Conservation (phyloP, 805 yeast genomes). For the Wickerhamomyces canadensis region DNA sequence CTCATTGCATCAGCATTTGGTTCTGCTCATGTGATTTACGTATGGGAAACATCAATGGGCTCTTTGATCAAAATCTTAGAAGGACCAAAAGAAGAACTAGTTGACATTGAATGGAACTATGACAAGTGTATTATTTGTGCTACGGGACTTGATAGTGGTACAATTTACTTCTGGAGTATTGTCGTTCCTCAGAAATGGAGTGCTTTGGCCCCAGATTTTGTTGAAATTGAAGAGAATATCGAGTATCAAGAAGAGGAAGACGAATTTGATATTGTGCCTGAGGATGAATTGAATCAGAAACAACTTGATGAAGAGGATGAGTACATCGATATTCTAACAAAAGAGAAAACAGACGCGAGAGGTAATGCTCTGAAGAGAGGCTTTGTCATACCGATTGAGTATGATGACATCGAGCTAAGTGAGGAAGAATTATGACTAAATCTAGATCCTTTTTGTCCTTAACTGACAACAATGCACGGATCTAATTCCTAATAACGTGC, state of each 20-base stretch:
- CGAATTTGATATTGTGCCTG: slow-evolving; percentile 79
- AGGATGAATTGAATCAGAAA: slow-evolving; percentile 55
- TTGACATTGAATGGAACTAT: slow-evolving; percentile 84
- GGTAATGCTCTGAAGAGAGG: slow-evolving; percentile 54
- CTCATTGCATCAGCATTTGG: slow-evolving; percentile 87
- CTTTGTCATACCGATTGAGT: slow-evolving; percentile 54
- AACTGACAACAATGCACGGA: too few species aligned
- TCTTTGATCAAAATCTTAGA: slow-evolving; percentile 84
- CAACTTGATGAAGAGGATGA: slow-evolving; percentile 61
- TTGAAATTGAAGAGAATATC: slow-evolving; percentile 87
- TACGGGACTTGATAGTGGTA: slow-evolving; percentile 82
- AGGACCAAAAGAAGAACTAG: slow-evolving; percentile 84
- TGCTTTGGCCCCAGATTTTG: slow-evolving; percentile 94
- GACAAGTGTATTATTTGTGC: slow-evolving; percentile 69
- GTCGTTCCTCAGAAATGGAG: slow-evolving; percentile 91
- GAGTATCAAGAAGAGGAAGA: slow-evolving; percentile 86
- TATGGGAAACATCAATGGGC: slow-evolving; percentile 90
- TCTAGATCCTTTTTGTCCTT: too few species aligned
- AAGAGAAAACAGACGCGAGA: slow-evolving; percentile 64
- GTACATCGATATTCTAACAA: slow-evolving; percentile 59
- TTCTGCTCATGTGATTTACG: slow-evolving; percentile 80
- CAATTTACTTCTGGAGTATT: slow-evolving; percentile 76
- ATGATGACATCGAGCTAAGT: slow-evolving; percentile 23
- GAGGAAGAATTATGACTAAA: neutral
- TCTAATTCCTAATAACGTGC: too few species aligned